phyloP scores from a whole-genome alignment of 495 filamentous ascomycete genomes.

The Aspergillus sclerotiicarbonarius region DNA sequence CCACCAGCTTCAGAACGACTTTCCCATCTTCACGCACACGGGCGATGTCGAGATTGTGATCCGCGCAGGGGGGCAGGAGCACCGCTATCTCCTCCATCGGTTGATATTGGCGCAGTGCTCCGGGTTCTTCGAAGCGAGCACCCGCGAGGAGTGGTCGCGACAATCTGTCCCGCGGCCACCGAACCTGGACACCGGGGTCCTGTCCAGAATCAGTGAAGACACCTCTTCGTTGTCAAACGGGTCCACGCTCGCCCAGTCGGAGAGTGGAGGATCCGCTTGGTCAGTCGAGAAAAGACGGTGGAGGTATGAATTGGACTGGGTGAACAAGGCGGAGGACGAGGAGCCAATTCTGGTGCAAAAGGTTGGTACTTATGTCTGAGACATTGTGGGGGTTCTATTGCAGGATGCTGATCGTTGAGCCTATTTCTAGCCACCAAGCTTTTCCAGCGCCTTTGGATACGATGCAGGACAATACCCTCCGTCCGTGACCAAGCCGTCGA shows the following conservation, averaged over 20 bases:
- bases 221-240: slow-evolving; percentile 44
- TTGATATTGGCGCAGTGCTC: slow-evolving; percentile 84
- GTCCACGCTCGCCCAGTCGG: slow-evolving; percentile 41
- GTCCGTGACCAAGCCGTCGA: slow-evolving; percentile 51
- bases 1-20: slow-evolving; percentile 79
- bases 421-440: slow-evolving; percentile 37
- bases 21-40: slow-evolving; percentile 83
- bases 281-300: slow-evolving; percentile 60
- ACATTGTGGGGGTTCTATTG: not conserved
- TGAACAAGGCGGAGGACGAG: slow-evolving; percentile 67
- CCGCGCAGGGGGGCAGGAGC: slow-evolving; percentile 66
- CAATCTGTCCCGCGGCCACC: slow-evolving; percentile 24
- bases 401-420: not conserved
- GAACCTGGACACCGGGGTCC: slow-evolving; percentile 34
- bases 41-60: slow-evolving; percentile 90
- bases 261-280: slow-evolving; percentile 30
- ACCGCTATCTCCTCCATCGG: slow-evolving; percentile 80
- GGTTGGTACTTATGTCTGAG: slow-evolving; percentile 34
- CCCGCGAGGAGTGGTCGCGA: slow-evolving; percentile 82
- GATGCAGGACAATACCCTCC: slow-evolving; percentile 47
- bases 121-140: slow-evolving; percentile 89
- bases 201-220: slow-evolving; percentile 59
- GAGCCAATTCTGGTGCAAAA: slow-evolving; percentile 88
- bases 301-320: slow-evolving; percentile 84
- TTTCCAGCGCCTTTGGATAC: slow-evolving; percentile 49